Conservation (phyloP, 768 basidiomycete species). For the Mycena kentingensis region DNA sequence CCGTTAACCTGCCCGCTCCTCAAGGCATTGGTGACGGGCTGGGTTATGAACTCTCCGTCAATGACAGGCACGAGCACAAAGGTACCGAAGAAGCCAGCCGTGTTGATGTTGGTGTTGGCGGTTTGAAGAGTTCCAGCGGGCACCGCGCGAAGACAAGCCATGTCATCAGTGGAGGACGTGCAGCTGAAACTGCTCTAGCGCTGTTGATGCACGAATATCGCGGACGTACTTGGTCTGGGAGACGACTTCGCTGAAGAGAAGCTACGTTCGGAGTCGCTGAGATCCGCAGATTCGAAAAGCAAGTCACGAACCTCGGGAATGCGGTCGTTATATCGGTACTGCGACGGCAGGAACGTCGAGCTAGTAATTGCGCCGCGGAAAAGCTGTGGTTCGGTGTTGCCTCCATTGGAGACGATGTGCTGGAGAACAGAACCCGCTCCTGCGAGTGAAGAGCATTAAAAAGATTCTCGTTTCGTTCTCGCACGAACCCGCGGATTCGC, state of each 20-base stretch:
- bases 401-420: slow-evolving; percentile 35
- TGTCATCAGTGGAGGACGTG: slow-evolving; percentile 10
- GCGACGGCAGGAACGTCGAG: slow-evolving; percentile 32
- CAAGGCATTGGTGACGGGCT: slow-evolving; percentile 33
- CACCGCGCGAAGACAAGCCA: slow-evolving; percentile 24
- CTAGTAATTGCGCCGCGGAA: slow-evolving; percentile 35
- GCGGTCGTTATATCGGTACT: slow-evolving; percentile 33
- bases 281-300: background rate
- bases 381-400: slow-evolving; percentile 33
- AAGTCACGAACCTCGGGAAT: slow-evolving; percentile 9
- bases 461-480: background rate
- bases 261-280: slow-evolving; percentile 3
- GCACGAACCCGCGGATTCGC: slow-evolving; percentile 31
- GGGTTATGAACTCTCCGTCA: slow-evolving; percentile 36
- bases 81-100: slow-evolving; percentile 31
- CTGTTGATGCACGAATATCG: background rate
- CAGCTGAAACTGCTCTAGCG: slow-evolving; percentile 21
- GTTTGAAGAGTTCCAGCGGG: slow-evolving; percentile 24
- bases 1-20: slow-evolving; percentile 33
- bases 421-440: slow-evolving; percentile 40
- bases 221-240: slow-evolving; percentile 20
- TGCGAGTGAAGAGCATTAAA: background rate
- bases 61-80: slow-evolving; percentile 36
- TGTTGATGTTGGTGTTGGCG: slow-evolving; percentile 30
- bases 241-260: slow-evolving; percentile 23